Base-by-base conservation (phyloP, 1,284 basidiomycete genomes). In the Lignosus rhinocerotis region DNA sequence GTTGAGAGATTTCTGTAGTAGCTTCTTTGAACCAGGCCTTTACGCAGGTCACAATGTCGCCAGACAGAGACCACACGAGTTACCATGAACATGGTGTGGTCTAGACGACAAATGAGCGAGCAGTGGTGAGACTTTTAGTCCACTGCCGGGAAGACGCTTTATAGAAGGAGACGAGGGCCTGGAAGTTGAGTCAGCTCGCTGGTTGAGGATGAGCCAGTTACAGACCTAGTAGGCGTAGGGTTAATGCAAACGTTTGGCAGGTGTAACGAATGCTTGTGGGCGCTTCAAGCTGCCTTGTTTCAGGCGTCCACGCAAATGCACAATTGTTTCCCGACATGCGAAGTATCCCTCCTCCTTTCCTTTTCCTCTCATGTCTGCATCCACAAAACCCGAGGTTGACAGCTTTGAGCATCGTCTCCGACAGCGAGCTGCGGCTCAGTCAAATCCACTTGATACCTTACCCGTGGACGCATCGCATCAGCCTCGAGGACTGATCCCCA, bases 401-500 rank as follows among this genome's bases (percentile, higher is more conserved):
- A 68, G 66, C 46, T 69, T 85, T 17, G 82, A 87, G 60, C 73
- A 76, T 53, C 80, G 79, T 48, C 61, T 85, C 17, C 72, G 71
- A 57, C 76, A 80, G 59, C 80, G 78, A 53, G 73, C 69, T 41
- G 67, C 68, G 36, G 44, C 62, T 17, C 64, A 69, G 43, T 73
- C 60, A 17, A 60, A 85, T 65, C 73, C 86, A 14, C 75, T 90
- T 21, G 76, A 82, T 65, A 88, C 85, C 8, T 73, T 77, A 25
- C 82, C 88, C 46, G 70, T 66, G 30, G 70, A 74, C 58, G 55
- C 66, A 9, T 55, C 64, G 9, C 65, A 67, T 33, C 67, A 74
- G 55, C 79, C 82, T 32, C 78, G 80, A 44, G 88, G 86, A 55
- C 79, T 77, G 56, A 85, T 95, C 43, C 92, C 94, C 14, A 95